These are phyloP conservation scores for Stevia rebaudiana DNA, from an alignment of 140 eudicot species.

Conservation along the genomic window DNA sequence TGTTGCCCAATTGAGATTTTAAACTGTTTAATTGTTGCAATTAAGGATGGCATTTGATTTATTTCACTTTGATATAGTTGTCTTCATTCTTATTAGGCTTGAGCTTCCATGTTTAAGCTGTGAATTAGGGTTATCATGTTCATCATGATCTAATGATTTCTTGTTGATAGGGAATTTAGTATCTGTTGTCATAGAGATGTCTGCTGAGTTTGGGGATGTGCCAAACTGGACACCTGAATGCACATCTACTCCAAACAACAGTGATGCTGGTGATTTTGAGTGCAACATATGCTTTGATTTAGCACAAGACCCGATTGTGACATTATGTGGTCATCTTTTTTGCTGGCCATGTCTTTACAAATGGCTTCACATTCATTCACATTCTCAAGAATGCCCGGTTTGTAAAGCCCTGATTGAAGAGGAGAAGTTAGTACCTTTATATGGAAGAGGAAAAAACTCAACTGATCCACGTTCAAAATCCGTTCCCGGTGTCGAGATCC, in stretches of 20 bases:
- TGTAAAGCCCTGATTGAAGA: slow-evolving; percentile 63
- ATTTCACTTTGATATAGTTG: neutral
- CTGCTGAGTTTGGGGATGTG: slow-evolving; percentile 56
- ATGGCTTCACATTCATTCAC: slow-evolving; percentile 75
- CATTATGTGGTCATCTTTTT: slow-evolving; percentile 68
- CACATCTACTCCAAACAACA: slow-evolving; percentile 34
- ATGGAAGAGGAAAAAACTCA: slow-evolving; percentile 69
- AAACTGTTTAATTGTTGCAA: neutral
- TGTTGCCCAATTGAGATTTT: neutral
- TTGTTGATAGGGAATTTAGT: slow-evolving; percentile 14
- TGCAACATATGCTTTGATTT: slow-evolving; percentile 80
- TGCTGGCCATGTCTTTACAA: slow-evolving; percentile 86
- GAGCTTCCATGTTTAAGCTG: neutral
- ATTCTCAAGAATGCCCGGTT: slow-evolving; percentile 59
- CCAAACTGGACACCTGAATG: slow-evolving; percentile 32
- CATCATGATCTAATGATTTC: neutral
- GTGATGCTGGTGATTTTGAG: slow-evolving; percentile 64
- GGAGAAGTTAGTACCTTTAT: slow-evolving; percentile 55
- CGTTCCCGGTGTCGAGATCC: slow-evolving; percentile 60
- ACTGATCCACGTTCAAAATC: slow-evolving; percentile 66
- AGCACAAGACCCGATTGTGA: slow-evolving; percentile 72
- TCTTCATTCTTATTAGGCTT: neutral
- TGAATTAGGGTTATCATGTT: neutral
- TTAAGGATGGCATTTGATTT: neutral
- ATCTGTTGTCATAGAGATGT: slow-evolving; percentile 31